phyloP scores from a whole-genome alignment of 75 land plant species.

The Isoetes taiwanensis region DNA sequence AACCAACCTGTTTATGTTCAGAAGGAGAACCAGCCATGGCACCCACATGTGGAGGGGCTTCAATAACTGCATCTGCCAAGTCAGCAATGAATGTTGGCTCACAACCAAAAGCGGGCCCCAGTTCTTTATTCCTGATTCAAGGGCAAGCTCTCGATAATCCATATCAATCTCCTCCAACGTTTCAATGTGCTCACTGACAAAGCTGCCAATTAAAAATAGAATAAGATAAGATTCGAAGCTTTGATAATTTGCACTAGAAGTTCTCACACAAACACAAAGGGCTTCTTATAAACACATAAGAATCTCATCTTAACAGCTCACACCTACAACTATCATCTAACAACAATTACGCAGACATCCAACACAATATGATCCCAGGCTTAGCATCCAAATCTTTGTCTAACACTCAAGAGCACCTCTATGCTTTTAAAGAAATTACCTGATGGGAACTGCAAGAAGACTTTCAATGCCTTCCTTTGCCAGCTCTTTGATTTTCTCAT shows the following conservation, averaged over 20 bases:
- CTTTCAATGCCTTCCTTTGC: constrained; percentile 69
- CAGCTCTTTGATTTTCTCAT: constrained; percentile 67
- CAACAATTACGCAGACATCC: too few relatives aligned
- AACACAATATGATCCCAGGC: too few relatives aligned
- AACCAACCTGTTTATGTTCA: too few relatives aligned
- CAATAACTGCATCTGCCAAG: constrained; percentile 76
- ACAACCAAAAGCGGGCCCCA: constrained; percentile 87
- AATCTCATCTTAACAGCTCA: too few relatives aligned
- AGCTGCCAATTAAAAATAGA: constrained; percentile 30
- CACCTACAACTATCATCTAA: too few relatives aligned
- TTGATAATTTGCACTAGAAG: too few relatives aligned
- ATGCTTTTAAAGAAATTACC: constrained; percentile 35
- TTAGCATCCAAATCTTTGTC: too few relatives aligned
- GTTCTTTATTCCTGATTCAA: constrained; percentile 70
- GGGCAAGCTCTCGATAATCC: constrained; percentile 71
- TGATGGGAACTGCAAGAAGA: constrained; percentile 72
- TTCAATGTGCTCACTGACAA: constrained; percentile 90
- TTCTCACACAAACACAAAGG: too few relatives aligned
- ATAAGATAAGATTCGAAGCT: too few relatives aligned
- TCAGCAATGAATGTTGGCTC: constrained; percentile 57
- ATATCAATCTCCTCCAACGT: constrained; percentile 82
- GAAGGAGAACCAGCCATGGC: too few relatives aligned
- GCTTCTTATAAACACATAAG: too few relatives aligned
- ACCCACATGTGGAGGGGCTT: constrained; percentile 47
- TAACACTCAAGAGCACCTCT: too few relatives aligned